Percentiles rank a stretch among this genome's conserved stretches.
Conservation (phyloP, 2,329 filamentous ascomycete species). For the Escovopsis sp. region DNA sequence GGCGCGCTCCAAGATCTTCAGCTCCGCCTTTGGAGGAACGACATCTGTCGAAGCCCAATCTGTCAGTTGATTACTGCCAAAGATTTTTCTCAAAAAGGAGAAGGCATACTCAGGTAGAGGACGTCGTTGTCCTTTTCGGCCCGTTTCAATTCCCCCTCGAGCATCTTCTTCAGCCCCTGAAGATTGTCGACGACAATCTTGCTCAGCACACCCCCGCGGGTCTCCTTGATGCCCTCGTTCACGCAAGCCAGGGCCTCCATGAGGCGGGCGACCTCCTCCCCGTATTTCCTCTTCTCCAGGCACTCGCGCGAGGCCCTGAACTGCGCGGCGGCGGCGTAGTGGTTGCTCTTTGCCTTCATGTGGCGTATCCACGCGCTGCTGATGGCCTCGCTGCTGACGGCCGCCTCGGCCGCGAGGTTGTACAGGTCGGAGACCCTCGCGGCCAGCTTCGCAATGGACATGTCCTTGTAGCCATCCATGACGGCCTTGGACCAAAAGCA, state of each 20-base stretch:
- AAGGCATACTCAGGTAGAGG: constrained; percentile 60
- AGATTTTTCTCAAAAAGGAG: too few species aligned
- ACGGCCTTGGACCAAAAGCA: constrained; percentile 98
- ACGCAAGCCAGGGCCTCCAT: constrained; percentile 71
- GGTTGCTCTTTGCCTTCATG: constrained; percentile 91
- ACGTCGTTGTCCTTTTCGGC: constrained; percentile 95
- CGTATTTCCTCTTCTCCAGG: constrained; percentile 85
- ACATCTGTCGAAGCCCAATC: constrained; percentile 41
- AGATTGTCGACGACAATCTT: constrained; percentile 71
- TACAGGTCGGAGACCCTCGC: constrained; percentile 86
- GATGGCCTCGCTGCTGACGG: constrained; percentile 76
- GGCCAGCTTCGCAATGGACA: constrained; percentile 78
- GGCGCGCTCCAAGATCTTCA: constrained; percentile 72
- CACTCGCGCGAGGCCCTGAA: constrained; percentile 84
- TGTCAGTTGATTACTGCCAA: constrained; percentile 9
- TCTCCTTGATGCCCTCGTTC: constrained; percentile 74
- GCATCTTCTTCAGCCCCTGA: constrained; percentile 64
- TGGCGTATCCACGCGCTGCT: constrained; percentile 97
- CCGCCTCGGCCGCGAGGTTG: constrained; percentile 66
- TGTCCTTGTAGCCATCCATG: constrained; percentile 85
- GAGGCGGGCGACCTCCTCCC: constrained; percentile 82
- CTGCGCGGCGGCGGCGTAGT: constrained; percentile 91
- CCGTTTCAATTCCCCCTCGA: constrained; percentile 76
- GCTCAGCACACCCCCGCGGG: constrained; percentile 57
- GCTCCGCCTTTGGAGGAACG: constrained; percentile 76